phyloP scores from a whole-genome alignment of 805 yeast genomes.

The Saturnispora dispora region DNA sequence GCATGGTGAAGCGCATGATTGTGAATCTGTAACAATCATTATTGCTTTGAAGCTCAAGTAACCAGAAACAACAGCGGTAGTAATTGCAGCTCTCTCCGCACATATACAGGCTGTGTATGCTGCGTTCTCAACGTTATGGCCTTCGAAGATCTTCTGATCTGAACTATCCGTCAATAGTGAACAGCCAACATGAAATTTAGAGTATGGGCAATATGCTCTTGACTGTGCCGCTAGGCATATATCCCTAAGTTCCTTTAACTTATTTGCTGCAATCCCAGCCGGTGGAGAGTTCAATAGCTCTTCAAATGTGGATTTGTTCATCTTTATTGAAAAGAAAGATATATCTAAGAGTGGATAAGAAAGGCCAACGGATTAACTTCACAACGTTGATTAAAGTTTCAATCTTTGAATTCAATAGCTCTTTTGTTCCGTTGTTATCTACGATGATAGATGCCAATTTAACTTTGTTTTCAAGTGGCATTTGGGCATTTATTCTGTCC shows the following conservation, averaged over 20 bases:
- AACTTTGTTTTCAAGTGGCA: conserved; percentile 52
- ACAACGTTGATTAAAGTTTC: conserved; percentile 28
- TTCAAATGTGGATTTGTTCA: conserved; percentile 1
- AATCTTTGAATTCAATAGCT: conserved; percentile 35
- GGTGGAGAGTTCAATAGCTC: conserved; percentile 1
- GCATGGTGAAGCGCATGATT: conserved; percentile 68
- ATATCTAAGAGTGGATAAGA: background rate
- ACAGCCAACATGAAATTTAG: conserved; percentile 80
- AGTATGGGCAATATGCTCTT: conserved; percentile 61
- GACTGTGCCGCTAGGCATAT: conserved; percentile 17
- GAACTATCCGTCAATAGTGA: conserved; percentile 48
- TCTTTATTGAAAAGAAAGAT: background rate
- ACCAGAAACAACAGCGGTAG: conserved; percentile 42
- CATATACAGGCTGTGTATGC: conserved; percentile 72
- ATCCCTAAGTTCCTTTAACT: background rate
- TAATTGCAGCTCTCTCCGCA: conserved; percentile 65
- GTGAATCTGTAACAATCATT: conserved; percentile 58
- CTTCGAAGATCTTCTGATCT: conserved; percentile 42
- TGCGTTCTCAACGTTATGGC: conserved; percentile 93
- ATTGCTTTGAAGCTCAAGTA: conserved; percentile 42
- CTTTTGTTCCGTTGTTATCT: conserved; percentile 46
- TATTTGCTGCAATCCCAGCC: background rate
- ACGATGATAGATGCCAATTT: conserved; percentile 56
- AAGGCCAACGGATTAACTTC: background rate
- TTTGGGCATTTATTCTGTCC: conserved; percentile 68